Conservation (phyloP, 2,329 filamentous ascomycete genomes). For the Dothideomycetes sp. region DNA sequence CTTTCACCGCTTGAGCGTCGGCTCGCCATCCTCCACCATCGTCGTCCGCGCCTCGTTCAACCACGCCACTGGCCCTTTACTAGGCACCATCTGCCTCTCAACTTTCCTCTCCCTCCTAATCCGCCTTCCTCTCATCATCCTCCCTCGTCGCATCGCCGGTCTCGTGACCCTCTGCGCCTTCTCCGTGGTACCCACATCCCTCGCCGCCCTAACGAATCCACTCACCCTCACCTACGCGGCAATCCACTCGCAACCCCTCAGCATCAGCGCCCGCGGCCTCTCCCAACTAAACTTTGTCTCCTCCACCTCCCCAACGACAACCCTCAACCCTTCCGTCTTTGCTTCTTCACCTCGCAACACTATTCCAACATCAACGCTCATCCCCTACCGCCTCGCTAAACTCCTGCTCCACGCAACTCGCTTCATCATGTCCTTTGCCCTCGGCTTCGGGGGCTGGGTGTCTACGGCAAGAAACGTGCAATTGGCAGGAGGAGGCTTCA, state of each 20-base stretch:
- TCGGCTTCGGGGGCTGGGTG: slow-evolving; percentile 96
- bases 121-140: slow-evolving; percentile 72
- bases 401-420: slow-evolving; percentile 83
- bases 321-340: slow-evolving; percentile 35
- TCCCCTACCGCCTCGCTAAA: slow-evolving; percentile 85
- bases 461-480: slow-evolving; percentile 73
- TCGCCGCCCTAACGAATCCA: slow-evolving; percentile 80
- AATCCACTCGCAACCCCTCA: slow-evolving; percentile 80
- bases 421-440: slow-evolving; percentile 78
- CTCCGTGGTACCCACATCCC: slow-evolving; percentile 73
- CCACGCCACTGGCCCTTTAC: slow-evolving; percentile 77
- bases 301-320: slow-evolving; percentile 64
- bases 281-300: slow-evolving; percentile 75
- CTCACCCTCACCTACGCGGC: slow-evolving; percentile 86
- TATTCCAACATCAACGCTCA: slow-evolving; percentile 47
- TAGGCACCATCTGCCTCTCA: slow-evolving; percentile 85
- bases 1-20: slow-evolving; percentile 80
- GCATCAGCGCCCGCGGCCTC: slow-evolving; percentile 67
- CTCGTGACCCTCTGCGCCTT: slow-evolving; percentile 63
- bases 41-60: slow-evolving; percentile 74
- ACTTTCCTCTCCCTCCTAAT: slow-evolving; percentile 73
- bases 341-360: slow-evolving; percentile 31
- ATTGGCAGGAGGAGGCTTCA: slow-evolving; percentile 43
- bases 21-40: slow-evolving; percentile 65
- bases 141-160: slow-evolving; percentile 66